Base-by-base conservation (phyloP, 495 filamentous ascomycete genomes). In the Oleoguttula mirabilis region DNA sequence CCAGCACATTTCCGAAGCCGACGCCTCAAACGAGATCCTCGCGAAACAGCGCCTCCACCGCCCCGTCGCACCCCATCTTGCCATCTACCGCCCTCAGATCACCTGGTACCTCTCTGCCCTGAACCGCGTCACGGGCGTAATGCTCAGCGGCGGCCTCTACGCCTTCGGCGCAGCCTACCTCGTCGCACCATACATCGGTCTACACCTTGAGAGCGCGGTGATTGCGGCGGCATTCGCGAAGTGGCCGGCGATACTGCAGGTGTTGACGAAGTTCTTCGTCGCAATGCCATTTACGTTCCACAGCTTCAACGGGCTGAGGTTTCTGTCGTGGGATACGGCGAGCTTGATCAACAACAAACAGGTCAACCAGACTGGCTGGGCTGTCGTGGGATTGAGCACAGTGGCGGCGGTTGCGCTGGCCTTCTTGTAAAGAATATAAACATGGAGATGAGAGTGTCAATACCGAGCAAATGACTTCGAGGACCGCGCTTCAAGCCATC, bases 211-310 rank as follows among this genome's bases (percentile, higher is more conserved):
- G 67, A 79, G 73, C 38, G 77, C 79, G 32, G 76, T 76, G 11
- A 62, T 96, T 51, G 85, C 81, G 22, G 81, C 84, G 17, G 72
- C 81, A 30, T 79, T 92, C 57, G 88, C 69, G 22, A 65, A 76
- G 34, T 75, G 86, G 48, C 83, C 87, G 5, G 27, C 80, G 17
- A 65, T 69, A 33, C 69, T 69, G 46, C 85, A 90, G 73, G 56
- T 82, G 36, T 55, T 56, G n/a, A 50, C 84, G 45, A 99, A 99
- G 76, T 63, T 73, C 42, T 48, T 66, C 10, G 41, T 84, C 24
- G 83, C 84, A 30, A 71, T 82, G 61, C 88, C 88, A 15, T 94
- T 99, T 63, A 76, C 77, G 24, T 96, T 77, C 67, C 92, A 99
- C 65, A 62, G 61, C 46, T 59, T 87, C 51, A 95, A 93, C 66